A percentile compares a stretch with the other conserved stretches of the same genome.
Evolutionary conservation across 2,329 filamentous ascomycete genomes (phyloP).

Genomic region (Xylaria sp.): DNA sequence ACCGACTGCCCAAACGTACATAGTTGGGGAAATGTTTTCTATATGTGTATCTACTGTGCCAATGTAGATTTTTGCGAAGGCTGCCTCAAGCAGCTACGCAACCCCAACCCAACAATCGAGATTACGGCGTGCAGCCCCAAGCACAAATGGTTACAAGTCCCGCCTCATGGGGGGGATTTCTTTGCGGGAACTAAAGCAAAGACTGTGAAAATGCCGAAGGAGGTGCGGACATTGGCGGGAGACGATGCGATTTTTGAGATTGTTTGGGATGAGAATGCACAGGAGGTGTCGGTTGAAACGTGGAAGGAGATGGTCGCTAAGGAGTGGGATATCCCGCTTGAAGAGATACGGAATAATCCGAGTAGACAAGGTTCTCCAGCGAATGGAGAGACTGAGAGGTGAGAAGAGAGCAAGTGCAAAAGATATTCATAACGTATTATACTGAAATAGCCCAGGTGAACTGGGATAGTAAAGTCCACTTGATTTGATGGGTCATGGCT

Average conservation of each 20-base stretch:
- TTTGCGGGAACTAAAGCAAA: slow-evolving; percentile 33
- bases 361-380: not conserved
- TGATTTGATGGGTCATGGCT: not conserved
- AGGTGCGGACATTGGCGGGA: not conserved
- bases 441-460: not conserved
- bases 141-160: slow-evolving; percentile 38
- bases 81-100: slow-evolving; percentile 37
- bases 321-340: slow-evolving; percentile 32
- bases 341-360: slow-evolving; percentile 5
- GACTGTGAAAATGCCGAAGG: slow-evolving; percentile 25
- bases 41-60: slow-evolving; percentile 40
- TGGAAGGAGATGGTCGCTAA: slow-evolving; percentile 37
- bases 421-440: not conserved
- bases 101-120: not conserved
- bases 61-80: slow-evolving; percentile 37
- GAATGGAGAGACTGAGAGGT: not conserved
- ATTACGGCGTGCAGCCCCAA: slow-evolving; percentile 35
- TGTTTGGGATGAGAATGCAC: slow-evolving; percentile 16
- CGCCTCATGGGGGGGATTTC: slow-evolving; percentile 22
- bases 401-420: not conserved
- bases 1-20: slow-evolving; percentile 17
- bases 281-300: slow-evolving; percentile 31
- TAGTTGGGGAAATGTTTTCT: slow-evolving; percentile 25
- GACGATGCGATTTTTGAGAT: slow-evolving; percentile 31
- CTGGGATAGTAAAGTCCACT: not conserved